Base-by-base conservation (phyloP, 1,284 basidiomycete species). In the Rhodotorula sp. region DNA sequence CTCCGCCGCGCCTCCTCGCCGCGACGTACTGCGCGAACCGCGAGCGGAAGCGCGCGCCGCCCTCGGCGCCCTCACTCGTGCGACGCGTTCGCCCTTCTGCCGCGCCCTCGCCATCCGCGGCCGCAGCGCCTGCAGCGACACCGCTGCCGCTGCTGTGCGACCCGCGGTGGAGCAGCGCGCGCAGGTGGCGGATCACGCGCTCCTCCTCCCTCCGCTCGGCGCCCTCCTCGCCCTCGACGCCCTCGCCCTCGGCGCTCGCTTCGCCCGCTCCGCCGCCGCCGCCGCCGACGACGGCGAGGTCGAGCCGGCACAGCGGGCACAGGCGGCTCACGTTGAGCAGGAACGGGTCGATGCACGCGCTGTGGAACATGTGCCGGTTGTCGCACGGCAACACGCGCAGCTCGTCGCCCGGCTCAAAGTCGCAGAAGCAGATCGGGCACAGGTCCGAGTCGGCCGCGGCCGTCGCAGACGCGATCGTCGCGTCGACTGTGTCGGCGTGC, bases 371-470 rank as follows among this genome's bases (percentile, higher is more conserved):
- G 80, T 97, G 93, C 74, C 90, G 88, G 57, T 90, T 91, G 79
- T 92, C 91, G 81, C 93, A 97, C 1, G 93, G 93, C 67, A 97
- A 82, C 49, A 95, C 86, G 46, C 93, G 88, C 23, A 96, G 82
- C 80, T 95, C 91, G 79, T 97, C 93, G 9, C 92, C 93, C 73
- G 91, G 90, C 81, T 94, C 91, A 79, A 97, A 97, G 77, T 95
- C 93, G 53, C 92, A 85, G 71, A 96, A 90, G 80, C 94, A 97
- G 74, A 97, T 97, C 10, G 94, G 93, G 82, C 93, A 97, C 41
- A 90, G 92, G 80, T 92, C 49, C 23, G 52, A 45, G 3, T 58
- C 61, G 53, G 87, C 86, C 19, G 89, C 69, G 14, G 21, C 56
- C 9, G 52, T 42, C 1, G 58, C 27, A 0, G 19, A 44, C 41